Conservation (phyloP, 2,329 filamentous ascomycete species). For the Ophiocordyceps camponoti-leonardi region DNA sequence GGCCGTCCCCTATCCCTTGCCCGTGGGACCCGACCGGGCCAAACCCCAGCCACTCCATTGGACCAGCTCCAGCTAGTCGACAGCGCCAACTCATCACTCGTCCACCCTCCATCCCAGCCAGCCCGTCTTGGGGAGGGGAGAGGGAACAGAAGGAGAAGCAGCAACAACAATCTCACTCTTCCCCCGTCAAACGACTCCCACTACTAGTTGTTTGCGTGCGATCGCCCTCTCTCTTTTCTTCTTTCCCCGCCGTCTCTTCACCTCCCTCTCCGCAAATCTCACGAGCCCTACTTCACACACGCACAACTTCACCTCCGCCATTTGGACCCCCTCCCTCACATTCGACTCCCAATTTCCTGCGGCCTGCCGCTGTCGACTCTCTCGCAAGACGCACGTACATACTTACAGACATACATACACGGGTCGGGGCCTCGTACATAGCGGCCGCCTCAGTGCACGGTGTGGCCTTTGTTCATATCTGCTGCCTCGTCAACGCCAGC, state of each 20-base stretch:
- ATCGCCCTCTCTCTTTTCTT: neutral
- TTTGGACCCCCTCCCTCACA: neutral
- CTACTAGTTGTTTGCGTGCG: neutral
- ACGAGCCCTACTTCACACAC: neutral
- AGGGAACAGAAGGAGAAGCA: neutral
- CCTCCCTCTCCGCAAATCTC: neutral
- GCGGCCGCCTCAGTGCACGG: neutral
- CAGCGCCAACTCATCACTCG: constrained; percentile 21
- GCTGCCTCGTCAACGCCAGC: neutral
- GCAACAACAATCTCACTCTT: neutral
- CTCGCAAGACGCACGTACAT: neutral
- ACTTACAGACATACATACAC: neutral
- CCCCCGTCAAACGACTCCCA: neutral
- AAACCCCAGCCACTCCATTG: constrained; percentile 13
- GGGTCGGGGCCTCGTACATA: neutral
- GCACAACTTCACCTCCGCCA: neutral
- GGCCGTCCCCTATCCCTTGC: neutral
- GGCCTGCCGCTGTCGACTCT: neutral
- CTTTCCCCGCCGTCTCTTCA: neutral
- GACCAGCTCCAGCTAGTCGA: constrained; percentile 12
- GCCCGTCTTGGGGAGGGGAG: neutral
- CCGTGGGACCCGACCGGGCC: constrained; percentile 4
- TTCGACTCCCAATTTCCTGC: neutral
- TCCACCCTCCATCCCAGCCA: constrained; percentile 4
- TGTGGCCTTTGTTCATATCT: neutral